phyloP scores from a whole-genome alignment of 768 basidiomycete genomes.

The Jaapia argillacea region DNA sequence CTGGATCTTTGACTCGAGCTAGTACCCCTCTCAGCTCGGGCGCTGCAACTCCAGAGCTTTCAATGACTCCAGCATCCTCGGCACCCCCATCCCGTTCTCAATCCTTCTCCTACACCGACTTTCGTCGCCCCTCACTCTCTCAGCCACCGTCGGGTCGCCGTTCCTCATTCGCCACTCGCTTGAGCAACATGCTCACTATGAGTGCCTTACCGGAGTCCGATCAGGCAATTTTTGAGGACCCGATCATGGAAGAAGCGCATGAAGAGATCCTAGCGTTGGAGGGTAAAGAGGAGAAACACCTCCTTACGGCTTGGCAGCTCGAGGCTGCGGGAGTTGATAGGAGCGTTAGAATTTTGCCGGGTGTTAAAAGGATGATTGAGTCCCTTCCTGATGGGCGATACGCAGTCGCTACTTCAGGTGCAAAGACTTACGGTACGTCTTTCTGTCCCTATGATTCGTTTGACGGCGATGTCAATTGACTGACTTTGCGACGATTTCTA shows the following conservation, averaged over 20 bases:
- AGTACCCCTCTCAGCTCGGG: constrained; percentile 20
- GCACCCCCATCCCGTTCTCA: constrained; percentile 32
- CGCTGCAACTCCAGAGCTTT: constrained; percentile 30
- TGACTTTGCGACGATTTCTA: too few species aligned
- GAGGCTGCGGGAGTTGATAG: constrained; percentile 50
- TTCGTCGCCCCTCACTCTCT: too few species aligned
- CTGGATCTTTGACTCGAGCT: neutral
- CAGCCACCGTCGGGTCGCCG: constrained; percentile 21
- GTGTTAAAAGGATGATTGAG: constrained; percentile 53
- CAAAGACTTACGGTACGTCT: constrained; percentile 53
- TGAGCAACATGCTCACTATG: constrained; percentile 30
- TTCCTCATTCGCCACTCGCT: constrained; percentile 34
- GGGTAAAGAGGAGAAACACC: constrained; percentile 19
- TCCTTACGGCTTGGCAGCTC: constrained; percentile 39
- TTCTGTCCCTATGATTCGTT: constrained; percentile 2
- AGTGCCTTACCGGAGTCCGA: constrained; percentile 21
- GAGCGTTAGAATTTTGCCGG: constrained; percentile 62
- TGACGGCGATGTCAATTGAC: constrained; percentile 7
- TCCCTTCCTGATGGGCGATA: constrained; percentile 58
- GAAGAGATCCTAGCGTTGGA: constrained; percentile 22
- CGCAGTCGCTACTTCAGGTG: constrained; percentile 67
- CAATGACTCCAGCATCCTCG: constrained; percentile 25
- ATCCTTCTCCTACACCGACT: constrained; percentile 28
- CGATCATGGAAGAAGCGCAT: constrained; percentile 24
- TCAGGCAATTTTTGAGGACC: constrained; percentile 17